Evolutionary conservation across 2,329 filamentous ascomycete species (phyloP), one percentile per base, ranked within the genome.

Genomic region (Colletotrichum trifolii): DNA sequence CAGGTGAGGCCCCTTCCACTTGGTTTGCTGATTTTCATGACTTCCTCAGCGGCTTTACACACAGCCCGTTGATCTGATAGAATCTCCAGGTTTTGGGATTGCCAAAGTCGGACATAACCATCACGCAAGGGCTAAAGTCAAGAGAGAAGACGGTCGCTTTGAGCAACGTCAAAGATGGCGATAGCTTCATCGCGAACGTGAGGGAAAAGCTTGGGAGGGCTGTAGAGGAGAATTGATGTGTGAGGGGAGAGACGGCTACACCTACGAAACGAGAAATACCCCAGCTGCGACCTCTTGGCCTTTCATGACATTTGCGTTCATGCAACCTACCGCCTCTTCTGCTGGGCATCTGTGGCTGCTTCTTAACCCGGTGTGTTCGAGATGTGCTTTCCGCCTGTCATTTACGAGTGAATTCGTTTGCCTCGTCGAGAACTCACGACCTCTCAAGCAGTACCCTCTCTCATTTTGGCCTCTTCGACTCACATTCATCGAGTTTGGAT

Each of bases 101-200:
- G 7, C 85, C 89, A 36, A 91, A 89, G 72, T 89, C 89, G 1
- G 83, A 87, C 65, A 76, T 92, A 1, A 80, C 85, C 47, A 84
- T 93, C 45, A 83, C 84, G 11, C 86, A 86, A 13, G 90, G 90
- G 0, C 73, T 83, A 57, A 92, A 89, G 73, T 88, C 86, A 17
- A 82, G 85, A 61, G 85, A 89, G 47, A 93, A 93, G 76, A 89
- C 83, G 0, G 75, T 91, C 11, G 77, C 81, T 3, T 60, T 84
- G 7, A 73, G 59, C 8, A 79, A 78, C 35, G 63, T 78, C 42
- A 67, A 71, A 1, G 75, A 78, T 48, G 73, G 76, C 55, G 67
- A 77, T 9, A 66, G 55, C 1, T 74, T 72, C 47, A 60, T 78
- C 2, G 69, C 66, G 12, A 69, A 49, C 7, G 54, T 76, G 4